Base-by-base conservation (phyloP, 2,329 filamentous ascomycete genomes). In the Colletotrichum destructivum region DNA sequence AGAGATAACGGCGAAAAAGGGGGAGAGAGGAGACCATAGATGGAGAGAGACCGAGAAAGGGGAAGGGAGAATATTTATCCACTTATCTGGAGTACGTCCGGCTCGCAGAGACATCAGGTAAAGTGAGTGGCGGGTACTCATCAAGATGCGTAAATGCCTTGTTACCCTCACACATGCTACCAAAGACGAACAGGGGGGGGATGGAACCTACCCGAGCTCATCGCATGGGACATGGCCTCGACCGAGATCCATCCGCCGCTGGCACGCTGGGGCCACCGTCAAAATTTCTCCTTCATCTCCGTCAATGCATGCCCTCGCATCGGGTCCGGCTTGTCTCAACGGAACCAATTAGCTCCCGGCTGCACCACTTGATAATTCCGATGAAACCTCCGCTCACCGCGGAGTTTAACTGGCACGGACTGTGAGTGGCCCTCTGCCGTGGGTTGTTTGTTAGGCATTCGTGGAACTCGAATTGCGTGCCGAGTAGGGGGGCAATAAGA, bases 221-320 rank as follows among this genome's bases (percentile, higher is more conserved):
- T 40, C 31, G 23, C 64, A 21, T 40, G 35, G 35, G 35, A 38
- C 35, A 38, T 38, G 35, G 35, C 35, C 31, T 35, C 31, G 31
- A 35, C 8, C 31, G 35, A 6, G 31, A 49, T 47, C 40, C 26
- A 55, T 61, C 55, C 35, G 23, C 63, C 38, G 55, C 46, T 26
- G 40, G 40, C 26, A 42, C 21, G n/a, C 42, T 42, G 60, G 57
- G 44, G 44, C 59, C 44, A 61, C 31, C 21, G 35, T 23, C 31
- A n/a, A 8, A 15, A 7, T 54, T n/a, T 18, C 38, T 63, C 61
- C 49, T 63, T 63, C 44, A 63, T 63, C 49, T 63, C 61, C 23
- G 47, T 44, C 38, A 49, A 15, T 21, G 35, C 31, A 5, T 62
- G 35, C 35, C 35, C 35, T 16, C n/a, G 38, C 55, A n/a, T 44